phyloP scores from a whole-genome alignment of 108 stramenopile species.

The Aurantiochytrium sp. region DNA sequence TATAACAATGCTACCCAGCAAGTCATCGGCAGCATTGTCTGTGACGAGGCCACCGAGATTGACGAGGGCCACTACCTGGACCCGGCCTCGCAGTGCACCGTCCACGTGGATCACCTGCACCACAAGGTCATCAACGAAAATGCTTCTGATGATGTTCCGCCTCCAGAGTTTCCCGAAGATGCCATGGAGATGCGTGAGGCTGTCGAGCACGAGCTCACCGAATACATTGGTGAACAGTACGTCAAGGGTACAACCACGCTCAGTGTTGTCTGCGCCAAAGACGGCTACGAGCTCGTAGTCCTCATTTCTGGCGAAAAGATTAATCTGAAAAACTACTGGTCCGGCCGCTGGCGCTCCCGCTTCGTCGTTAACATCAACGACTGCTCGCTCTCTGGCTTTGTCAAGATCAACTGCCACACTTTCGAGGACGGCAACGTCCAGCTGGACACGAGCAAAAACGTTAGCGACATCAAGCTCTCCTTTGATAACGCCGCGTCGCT shows the following conservation, averaged over 20 bases:
- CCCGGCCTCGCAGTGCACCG: not conserved
- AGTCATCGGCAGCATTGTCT: not conserved
- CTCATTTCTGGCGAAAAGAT: constrained; percentile 18
- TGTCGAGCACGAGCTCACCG: not conserved
- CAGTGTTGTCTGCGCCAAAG: not conserved
- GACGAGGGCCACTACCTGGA: not conserved
- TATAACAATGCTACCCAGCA: not conserved
- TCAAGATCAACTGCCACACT: constrained; percentile 5
- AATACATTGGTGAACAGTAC: not conserved
- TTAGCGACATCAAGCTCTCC: not conserved
- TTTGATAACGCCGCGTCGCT: not conserved
- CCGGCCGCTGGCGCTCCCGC: not conserved
- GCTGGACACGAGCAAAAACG: not conserved
- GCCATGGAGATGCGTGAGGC: not conserved
- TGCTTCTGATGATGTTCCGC: not conserved
- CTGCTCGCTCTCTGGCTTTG: not conserved
- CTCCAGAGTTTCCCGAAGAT: not conserved
- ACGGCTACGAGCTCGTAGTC: not conserved
- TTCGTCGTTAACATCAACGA: not conserved
- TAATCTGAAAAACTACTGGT: constrained; percentile 18
- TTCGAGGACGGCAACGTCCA: constrained; percentile 26
- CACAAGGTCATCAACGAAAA: not conserved
- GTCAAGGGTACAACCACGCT: not conserved
- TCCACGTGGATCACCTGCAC: not conserved
- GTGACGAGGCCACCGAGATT: constrained; percentile 3